Conservation (phyloP, 2,329 filamentous ascomycete genomes). For the Penicillium olsonii region DNA sequence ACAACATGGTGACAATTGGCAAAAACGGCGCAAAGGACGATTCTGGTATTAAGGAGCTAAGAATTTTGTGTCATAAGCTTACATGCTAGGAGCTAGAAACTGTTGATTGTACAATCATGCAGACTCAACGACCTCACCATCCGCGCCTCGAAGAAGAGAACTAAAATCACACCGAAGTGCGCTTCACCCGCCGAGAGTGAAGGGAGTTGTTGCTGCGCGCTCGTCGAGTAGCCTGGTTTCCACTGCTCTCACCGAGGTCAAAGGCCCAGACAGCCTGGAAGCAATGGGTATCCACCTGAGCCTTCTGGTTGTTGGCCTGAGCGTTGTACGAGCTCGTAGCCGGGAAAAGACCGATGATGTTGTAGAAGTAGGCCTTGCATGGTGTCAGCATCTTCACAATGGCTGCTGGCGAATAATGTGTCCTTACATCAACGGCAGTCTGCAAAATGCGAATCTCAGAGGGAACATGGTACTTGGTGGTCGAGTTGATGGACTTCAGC, state of each 20-base stretch:
- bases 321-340: conserved; percentile 11
- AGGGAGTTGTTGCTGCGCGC: not conserved
- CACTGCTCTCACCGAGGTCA: conserved; percentile 1
- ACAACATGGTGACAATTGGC: too few species aligned
- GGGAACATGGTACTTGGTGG: conserved; percentile 3
- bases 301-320: conserved; percentile 16
- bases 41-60: too few species aligned
- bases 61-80: too few species aligned
- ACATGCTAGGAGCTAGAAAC: too few species aligned
- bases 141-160: too few species aligned
- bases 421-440: conserved; percentile 11
- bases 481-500: conserved; percentile 8
- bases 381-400: conserved; percentile 5
- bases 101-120: too few species aligned
- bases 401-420: too few species aligned
- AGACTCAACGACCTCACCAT: too few species aligned
- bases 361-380: conserved; percentile 15
- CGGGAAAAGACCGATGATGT: conserved; percentile 15
- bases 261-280: conserved; percentile 16
- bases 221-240: not conserved
- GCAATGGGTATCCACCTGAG: conserved; percentile 15
- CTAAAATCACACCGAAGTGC: too few species aligned
- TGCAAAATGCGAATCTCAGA: conserved; percentile 8
- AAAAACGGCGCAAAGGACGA: too few species aligned
- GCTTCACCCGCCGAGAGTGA: conserved; percentile 4